Percentiles rank a stretch among this genome's conserved stretches.
These are phyloP conservation scores for Mollisia scopiformis DNA, from an alignment of 2,329 filamentous ascomycete genomes.

Conservation along the genomic window DNA sequence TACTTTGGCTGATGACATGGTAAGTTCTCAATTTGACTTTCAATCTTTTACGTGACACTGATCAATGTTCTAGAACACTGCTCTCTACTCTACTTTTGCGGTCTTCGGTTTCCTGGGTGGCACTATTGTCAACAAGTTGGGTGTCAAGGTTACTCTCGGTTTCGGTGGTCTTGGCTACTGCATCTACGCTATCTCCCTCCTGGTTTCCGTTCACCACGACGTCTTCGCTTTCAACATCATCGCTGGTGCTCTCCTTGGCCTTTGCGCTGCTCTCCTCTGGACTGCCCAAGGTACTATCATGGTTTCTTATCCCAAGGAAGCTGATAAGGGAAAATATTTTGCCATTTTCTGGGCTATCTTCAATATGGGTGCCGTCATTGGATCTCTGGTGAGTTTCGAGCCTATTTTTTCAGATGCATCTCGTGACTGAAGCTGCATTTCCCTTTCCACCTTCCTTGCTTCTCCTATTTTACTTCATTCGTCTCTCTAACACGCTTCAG, in stretches of 20 bases:
- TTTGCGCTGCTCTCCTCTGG: conserved; percentile 82
- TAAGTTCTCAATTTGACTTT: conserved; percentile 14
- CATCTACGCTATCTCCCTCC: conserved; percentile 72
- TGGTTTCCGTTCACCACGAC: conserved; percentile 70
- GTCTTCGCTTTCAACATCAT: conserved; percentile 75
- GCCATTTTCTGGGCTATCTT: conserved; percentile 95
- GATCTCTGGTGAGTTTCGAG: conserved; percentile 56
- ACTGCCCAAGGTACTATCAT: conserved; percentile 83
- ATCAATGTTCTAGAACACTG: conserved; percentile 36
- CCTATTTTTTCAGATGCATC: no score
- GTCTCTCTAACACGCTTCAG: conserved; percentile 33
- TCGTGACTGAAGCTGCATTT: no score
- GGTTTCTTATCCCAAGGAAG: conserved; percentile 86
- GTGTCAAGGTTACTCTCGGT: conserved; percentile 69
- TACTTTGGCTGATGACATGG: conserved; percentile 51
- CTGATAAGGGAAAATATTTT: conserved; percentile 85
- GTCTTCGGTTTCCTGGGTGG: conserved; percentile 58
- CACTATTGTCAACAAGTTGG: conserved; percentile 72
- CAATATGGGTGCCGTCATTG: conserved; percentile 88
- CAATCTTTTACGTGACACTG: neutral
- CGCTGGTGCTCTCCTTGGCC: conserved; percentile 75
- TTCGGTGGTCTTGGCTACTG: conserved; percentile 79
- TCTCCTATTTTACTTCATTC: neutral
- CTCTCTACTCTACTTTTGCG: conserved; percentile 55
- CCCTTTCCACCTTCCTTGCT: no score